phyloP scores from a whole-genome alignment of 1,139 yeast genomes.

The Geotrichum klebahnii region DNA sequence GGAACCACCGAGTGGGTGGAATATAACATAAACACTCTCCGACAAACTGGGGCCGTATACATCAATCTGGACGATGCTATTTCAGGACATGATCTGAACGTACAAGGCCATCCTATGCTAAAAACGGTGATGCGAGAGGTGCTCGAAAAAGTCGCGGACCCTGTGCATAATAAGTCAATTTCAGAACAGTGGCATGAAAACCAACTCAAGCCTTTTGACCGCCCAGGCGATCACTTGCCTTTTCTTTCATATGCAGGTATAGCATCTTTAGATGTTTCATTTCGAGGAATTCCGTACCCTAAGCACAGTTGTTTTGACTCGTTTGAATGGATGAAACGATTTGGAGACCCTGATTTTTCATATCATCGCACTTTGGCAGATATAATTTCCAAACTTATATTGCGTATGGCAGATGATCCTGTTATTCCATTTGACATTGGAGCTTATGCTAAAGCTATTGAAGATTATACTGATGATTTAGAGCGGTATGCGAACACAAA shows the following conservation, averaged over 20 bases:
- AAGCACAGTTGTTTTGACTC: conserved; percentile 63
- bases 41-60: conserved; percentile 63
- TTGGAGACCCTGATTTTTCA: conserved; percentile 39
- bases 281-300: conserved; percentile 46
- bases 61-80: conserved; percentile 73
- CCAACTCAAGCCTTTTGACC: conserved; percentile 20
- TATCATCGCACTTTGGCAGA: conserved; percentile 59
- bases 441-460: conserved; percentile 48
- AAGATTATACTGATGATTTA: conserved; percentile 48
- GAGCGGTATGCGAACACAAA: conserved; percentile 41
- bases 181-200: conserved; percentile 21
- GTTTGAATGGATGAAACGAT: conserved; percentile 41
- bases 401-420: conserved; percentile 67
- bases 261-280: conserved; percentile 63
- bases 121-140: conserved; percentile 43
- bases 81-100: conserved; percentile 54
- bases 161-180: conserved; percentile 31
- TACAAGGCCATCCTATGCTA: conserved; percentile 66
- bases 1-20: conserved; percentile 82
- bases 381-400: conserved; percentile 49
- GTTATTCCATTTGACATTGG: conserved; percentile 66
- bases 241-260: conserved; percentile 61
- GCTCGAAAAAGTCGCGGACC: conserved; percentile 39
- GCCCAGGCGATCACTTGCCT: conserved; percentile 61
- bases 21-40: conserved; percentile 49